Evolutionary conservation across 2,329 filamentous ascomycete genomes (phyloP), one percentile per base, ranked within the genome.

Genomic region (Pseudopyrenochaeta lycopersici): DNA sequence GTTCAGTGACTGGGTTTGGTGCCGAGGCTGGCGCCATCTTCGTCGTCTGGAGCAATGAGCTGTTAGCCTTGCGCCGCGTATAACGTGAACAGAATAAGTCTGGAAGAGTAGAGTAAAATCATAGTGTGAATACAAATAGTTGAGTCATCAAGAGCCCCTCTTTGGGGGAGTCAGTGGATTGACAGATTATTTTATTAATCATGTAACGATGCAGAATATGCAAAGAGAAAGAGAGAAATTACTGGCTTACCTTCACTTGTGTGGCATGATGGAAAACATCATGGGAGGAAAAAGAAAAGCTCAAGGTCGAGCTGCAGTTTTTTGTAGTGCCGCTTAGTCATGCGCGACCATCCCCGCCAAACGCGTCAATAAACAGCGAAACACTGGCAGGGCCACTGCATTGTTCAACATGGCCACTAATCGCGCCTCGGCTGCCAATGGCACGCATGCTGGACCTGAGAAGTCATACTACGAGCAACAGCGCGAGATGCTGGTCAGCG

Each of bases 171-270:
- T 91, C 88, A 90, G 89, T 82, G 87, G 89, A 91, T 91, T 91
- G 89, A 91, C 89, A 91, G 89, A 91, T 90, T 72, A 68, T 86
- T 81, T 80, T 86, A 86, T 87, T 90, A 88, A 90, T 90, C 78
- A 78, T 78, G 50, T 56, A 58, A 52, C 10, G 2, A 31, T 32
- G 38, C 29, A 41, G 18, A 31, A 27, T 38, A 27, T 27, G 15
- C 9, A 38, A 29, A 27, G 43, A 54, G 49, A 45, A 12, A n/a
- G n/a, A n/a, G 33, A 38, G 32, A 20, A 32, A 31, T 12, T n/a
- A n/a, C 42, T 33, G 15, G 58, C 69, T 62, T 72, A 74, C 71
- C 63, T 68, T 69, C 60, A 72, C 68, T 71, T 71, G 67, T 70
- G 63, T 58, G 68, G 65, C 70, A 73, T 74, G 60, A 58, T 66